Conservation (phyloP, 2,329 filamentous ascomycete species). For the Pestalotiopsis sp. region DNA sequence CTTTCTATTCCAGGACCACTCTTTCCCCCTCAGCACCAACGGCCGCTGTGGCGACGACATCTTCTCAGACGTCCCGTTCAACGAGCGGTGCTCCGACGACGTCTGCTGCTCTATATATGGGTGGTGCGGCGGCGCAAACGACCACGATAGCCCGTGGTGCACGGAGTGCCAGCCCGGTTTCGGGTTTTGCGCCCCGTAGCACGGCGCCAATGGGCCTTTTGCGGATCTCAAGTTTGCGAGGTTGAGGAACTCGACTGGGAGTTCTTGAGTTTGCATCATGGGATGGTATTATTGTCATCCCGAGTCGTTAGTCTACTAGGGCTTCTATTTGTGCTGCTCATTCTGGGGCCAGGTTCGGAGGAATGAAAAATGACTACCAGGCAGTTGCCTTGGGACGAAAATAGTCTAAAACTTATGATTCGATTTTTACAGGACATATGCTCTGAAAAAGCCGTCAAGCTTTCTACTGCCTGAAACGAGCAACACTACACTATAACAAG, state of each 20-base stretch:
- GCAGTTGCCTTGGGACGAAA: too few relatives aligned
- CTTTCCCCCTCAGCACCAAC: neutral
- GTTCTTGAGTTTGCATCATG: neutral
- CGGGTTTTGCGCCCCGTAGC: neutral
- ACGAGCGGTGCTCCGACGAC: neutral
- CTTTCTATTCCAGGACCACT: neutral
- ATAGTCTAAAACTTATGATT: too few relatives aligned
- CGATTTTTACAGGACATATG: too few relatives aligned
- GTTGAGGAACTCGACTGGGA: neutral
- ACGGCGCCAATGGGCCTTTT: too few relatives aligned
- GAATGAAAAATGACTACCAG: too few relatives aligned
- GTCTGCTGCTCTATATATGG: neutral
- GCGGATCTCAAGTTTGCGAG: neutral
- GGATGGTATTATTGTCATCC: too few relatives aligned
- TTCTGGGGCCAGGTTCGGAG: too few relatives aligned
- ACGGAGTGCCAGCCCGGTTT: neutral
- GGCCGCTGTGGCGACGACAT: neutral
- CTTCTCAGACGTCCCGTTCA: neutral
- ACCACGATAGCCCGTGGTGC: neutral
- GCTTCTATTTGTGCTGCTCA: too few relatives aligned
- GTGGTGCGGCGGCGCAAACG: neutral
- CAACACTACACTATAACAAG: conserved; percentile 28
- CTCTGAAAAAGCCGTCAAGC: too few relatives aligned
- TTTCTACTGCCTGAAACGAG: too few relatives aligned
- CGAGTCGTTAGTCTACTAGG: too few relatives aligned